Evolutionary conservation across 371 early-diverging fungal genomes (phyloP), one percentile per base, ranked within the genome.

Genomic region (Saksenaea oblongispora): DNA sequence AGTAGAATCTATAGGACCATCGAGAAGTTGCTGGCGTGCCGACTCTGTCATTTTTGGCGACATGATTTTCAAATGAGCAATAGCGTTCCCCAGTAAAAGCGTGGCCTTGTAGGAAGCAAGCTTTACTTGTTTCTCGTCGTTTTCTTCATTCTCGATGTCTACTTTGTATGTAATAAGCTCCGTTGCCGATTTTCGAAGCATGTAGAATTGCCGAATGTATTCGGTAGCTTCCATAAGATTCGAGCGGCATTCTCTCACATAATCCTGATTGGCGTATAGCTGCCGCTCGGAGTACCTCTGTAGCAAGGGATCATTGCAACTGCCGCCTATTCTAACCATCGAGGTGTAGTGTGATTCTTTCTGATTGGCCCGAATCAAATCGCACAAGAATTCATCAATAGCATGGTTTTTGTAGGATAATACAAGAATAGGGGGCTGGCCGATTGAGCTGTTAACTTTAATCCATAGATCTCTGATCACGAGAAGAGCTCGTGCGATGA

Each of bases 351-450:
- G 51, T 10, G 17, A 10, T 0, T 47, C 24, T 5, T 11, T 47
- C 2, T 11, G n/a, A 47, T 10, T 47, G 22, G 51, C 51, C 51
- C 24, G n/a, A 22, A 47, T 47, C 17, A 47, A 22, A 22, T 47
- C 51, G 24, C 51, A 47, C 22, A 47, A 47, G 24, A 47, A 47
- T 47, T 47, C 51, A 47, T 47, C 51, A 22, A 47, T 47, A 22
- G 51, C 51, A 22, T 47, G 51, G 22, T 47, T 47, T 17, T 47
- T 47, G 51, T 47, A 47, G 0, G 51, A 47, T 22, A 47, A 11
- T 22, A 47, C 51, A 10, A 47, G 51, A 22, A 47, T 22, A 9
- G 51, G 51, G 11, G 51, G 51, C 22, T 47, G 18, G 3, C 51
- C 51, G 11, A 47, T 22, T 5, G 51, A 47, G 22, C 51, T 17